Evolutionary conservation across 371 early-diverging fungal species (phyloP).

Genomic region (Dipsacomyces acuminosporus): DNA sequence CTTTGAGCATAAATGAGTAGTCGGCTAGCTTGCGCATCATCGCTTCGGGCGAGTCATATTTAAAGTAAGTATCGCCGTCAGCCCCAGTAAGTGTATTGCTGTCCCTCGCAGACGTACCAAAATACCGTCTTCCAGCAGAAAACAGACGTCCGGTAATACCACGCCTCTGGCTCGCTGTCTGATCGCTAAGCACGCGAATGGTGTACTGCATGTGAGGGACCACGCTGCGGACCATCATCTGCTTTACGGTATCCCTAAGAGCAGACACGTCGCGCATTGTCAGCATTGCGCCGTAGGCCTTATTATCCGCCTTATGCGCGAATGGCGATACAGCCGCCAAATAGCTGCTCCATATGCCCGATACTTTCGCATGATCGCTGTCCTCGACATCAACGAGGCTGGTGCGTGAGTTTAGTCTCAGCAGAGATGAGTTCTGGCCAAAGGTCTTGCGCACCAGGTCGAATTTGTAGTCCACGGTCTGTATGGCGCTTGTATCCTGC

Average conservation of each 20-base stretch:
- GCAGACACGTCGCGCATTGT: constrained; percentile 41
- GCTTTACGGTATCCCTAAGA: constrained; percentile 42
- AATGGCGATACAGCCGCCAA: constrained; percentile 10
- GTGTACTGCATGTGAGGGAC: constrained; percentile 87
- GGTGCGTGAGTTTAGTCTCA: constrained; percentile 31
- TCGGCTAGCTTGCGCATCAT: constrained; percentile 89
- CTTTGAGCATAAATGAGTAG: constrained; percentile 92
- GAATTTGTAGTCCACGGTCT: constrained; percentile 31
- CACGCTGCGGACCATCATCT: constrained; percentile 64
- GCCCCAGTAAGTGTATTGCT: constrained; percentile 34
- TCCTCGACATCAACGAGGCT: constrained; percentile 15
- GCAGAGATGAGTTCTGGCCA: constrained; percentile 36
- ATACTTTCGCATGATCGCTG: constrained; percentile 17
- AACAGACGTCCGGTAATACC: constrained; percentile 88
- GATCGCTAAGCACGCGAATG: constrained; percentile 85
- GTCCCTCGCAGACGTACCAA: constrained; percentile 53
- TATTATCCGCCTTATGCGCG: not conserved
- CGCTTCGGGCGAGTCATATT: constrained; percentile 78
- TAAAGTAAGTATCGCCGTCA: constrained; percentile 57
- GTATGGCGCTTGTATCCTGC: constrained; percentile 16
- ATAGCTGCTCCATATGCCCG: constrained; percentile 20
- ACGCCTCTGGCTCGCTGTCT: constrained; percentile 80
- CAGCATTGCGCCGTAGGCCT: constrained; percentile 27
- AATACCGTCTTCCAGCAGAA: constrained; percentile 74
- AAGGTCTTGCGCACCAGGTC: constrained; percentile 43